Base-by-base conservation (phyloP, 257 asterid species). In the Sherardia arvensis region DNA sequence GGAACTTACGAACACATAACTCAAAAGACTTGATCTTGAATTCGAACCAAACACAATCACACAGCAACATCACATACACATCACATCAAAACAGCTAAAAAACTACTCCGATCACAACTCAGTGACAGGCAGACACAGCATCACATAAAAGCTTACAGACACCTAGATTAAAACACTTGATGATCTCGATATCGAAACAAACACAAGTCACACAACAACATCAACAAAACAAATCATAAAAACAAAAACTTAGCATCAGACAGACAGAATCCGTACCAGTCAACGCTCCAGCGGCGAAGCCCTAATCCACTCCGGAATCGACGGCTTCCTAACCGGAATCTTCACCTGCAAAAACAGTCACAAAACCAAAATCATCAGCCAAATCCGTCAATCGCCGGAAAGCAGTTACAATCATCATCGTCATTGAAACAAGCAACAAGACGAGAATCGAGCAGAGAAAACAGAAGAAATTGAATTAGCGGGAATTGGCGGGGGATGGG, bases 401-500 rank as follows among this genome's bases (percentile, higher is more conserved):
- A 33, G 17, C 23, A 8, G 38, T 6, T 2, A 7, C 17, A 8
- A 57, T 18, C 29, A 3, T 25, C 26, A 60, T 25, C 26, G 33
- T 15, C 25, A 26, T 5, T 1, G 36, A 55, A 11, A 25, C 9
- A 23, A 2, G 30, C 26, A 8, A 22, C 29, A 9, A 17, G 2
- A 61, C 20, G 55, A 53, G 26, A 17, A 29, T 28, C 25, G 29
- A 9, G 38, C 8, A 27, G n/a, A 26, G 25, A 21, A 18, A 1
- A 22, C 26, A n/a, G 8, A 14, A 22, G 23, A 18, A 15, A n/a
- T 10, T 6, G 53, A 12, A 14, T 23, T n/a, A 1, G 3, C 21
- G 3, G 45, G n/a, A 12, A 36, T 69, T 69, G 74, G 74, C 74
- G 74, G 68, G 73, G 36, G 20, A 61, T 12, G 65, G 74, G 78